phyloP scores from a whole-genome alignment of 176 grass and related monocot genomes.

The Lolium multiflorum region DNA sequence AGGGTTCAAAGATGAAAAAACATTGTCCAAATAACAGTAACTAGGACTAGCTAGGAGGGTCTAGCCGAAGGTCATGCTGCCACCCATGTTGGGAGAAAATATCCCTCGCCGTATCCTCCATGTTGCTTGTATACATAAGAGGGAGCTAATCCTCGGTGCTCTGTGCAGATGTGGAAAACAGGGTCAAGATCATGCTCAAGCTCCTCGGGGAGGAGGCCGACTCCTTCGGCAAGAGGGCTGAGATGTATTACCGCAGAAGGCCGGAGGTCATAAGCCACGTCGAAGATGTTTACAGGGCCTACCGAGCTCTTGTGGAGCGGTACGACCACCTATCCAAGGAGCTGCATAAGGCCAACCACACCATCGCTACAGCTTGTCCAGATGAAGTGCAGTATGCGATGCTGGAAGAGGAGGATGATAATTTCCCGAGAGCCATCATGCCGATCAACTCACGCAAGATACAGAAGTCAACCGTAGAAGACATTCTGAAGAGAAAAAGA shows the following conservation, averaged over 20 bases:
- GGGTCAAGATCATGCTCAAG: conserved; percentile 77
- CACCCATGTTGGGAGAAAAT: no score
- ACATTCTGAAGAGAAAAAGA: conserved; percentile 53
- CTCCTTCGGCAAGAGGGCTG: conserved; percentile 72
- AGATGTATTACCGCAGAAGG: conserved; percentile 75
- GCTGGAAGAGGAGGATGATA: conserved; percentile 59
- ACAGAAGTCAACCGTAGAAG: conserved; percentile 54
- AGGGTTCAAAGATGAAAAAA: no score
- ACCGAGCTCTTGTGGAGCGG: conserved; percentile 80
- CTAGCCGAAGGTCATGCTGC: no score
- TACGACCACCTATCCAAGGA: conserved; percentile 84
- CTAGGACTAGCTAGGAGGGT: no score
- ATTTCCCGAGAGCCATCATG: conserved; percentile 59
- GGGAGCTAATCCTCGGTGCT: not conserved
- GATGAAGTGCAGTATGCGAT: conserved; percentile 69
- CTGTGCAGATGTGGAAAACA: conserved; percentile 80
- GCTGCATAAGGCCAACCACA: conserved; percentile 87
- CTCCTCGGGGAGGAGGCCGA: conserved; percentile 88
- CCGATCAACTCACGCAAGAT: conserved; percentile 60
- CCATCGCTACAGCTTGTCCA: conserved; percentile 70
- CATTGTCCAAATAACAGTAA: no score
- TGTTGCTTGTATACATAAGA: not conserved
- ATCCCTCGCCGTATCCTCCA: no score
- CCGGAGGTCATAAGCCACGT: conserved; percentile 80
- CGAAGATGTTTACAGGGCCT: conserved; percentile 77